phyloP scores from a whole-genome alignment of 2,329 filamentous ascomycete species.

The Trichoderma lentiforme region DNA sequence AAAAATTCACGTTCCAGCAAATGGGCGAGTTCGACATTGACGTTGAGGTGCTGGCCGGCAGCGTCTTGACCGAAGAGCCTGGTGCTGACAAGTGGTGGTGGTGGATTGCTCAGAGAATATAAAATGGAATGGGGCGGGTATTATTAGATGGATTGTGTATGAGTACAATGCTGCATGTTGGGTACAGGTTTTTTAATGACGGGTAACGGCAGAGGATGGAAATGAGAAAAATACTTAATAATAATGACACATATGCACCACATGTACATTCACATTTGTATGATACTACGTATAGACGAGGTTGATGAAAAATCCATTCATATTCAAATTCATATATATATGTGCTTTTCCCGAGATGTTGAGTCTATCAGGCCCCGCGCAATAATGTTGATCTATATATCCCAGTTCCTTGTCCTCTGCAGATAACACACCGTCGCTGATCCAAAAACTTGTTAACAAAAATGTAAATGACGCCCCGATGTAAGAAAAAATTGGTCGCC shows the following conservation, averaged over 20 bases:
- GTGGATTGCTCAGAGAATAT: constrained; percentile 80
- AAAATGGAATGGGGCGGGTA: constrained; percentile 10
- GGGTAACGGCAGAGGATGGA: not conserved
- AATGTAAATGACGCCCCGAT: not conserved
- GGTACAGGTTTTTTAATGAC: not conserved
- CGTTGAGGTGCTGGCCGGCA: constrained; percentile 75
- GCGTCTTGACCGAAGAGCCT: constrained; percentile 61
- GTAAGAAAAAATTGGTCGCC: not conserved
- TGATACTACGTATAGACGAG: not conserved
- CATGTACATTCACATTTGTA: not conserved
- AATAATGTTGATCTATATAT: constrained; percentile 18
- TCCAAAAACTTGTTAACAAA: not conserved
- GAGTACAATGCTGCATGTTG: not conserved
- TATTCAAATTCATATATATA: not conserved
- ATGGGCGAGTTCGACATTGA: constrained; percentile 80
- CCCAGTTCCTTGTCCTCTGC: not conserved
- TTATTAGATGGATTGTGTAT: constrained; percentile 18
- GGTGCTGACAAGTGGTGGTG: constrained; percentile 82
- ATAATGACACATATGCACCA: constrained; percentile 9
- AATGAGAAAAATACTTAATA: constrained; percentile 2
- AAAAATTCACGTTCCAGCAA: constrained; percentile 74
- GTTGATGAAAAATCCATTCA: not conserved
- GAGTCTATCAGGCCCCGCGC: constrained; percentile 36
- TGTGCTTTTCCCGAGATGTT: constrained; percentile 37
- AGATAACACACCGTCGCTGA: not conserved